Base-by-base conservation (phyloP, 768 basidiomycete genomes). In the Lyophyllum atratum region DNA sequence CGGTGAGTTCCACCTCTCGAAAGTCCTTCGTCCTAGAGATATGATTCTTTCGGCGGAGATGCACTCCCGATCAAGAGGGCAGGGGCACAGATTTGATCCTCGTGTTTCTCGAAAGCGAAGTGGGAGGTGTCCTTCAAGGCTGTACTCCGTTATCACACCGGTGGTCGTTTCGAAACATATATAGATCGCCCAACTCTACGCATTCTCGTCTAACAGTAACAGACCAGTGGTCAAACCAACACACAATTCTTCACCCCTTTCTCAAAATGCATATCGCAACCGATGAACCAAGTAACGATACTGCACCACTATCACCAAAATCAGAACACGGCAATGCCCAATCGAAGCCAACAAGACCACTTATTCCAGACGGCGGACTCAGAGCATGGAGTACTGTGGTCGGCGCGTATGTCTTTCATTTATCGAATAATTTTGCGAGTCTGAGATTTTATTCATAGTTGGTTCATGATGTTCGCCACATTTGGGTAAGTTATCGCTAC, bases 381-480 rank as follows among this genome's bases (percentile, higher is more conserved):
- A 45, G 49, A 40, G 59, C 52, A 25, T 61, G 59, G 59, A 54
- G 52, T 37, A 58, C 60, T 19, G 56, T 61, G 24, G 52, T 46
- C 8, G 52, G 60, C 34, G 57, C 52, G 60, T 61, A 55, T 1
- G 60, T 58, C 17, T 12, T 49, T 26, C 37, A 34, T 12, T 4
- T 11, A 4, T 9, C 1, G 24, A n/a, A 40, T 29, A 24, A 40
- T 14, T 2, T 28, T 39, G 1, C 33, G 56, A 22, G 40, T 25
- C 22, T n/a, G 11, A 17, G n/a, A n/a, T 12, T 49, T 33, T 14
- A 34, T 21, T 19, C 22, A 15, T 21, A 61, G 59, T 14, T 61
- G 59, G 59, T 54, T 61, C 42, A 50, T 61, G 51, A 56, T 61
- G 55, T 58, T 61, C 43, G 56, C 52, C 21, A 61, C 52, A 50